These are phyloP conservation scores for Penstemon newberryi DNA, from an alignment of 257 asterid genomes.

Conservation along the genomic window DNA sequence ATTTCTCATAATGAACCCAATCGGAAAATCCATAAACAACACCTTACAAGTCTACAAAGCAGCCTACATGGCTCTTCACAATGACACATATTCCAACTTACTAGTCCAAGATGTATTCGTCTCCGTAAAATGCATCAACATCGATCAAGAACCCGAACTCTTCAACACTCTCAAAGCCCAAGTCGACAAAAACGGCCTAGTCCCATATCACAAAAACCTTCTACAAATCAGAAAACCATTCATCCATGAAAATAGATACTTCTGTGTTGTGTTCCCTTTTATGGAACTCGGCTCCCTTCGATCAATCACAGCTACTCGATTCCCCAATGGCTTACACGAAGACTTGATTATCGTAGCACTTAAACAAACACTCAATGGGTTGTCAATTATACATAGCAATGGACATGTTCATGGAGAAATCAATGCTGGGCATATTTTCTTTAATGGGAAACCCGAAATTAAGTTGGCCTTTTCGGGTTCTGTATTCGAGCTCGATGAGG, in stretches of 20 bases:
- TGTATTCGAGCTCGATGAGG: neutral
- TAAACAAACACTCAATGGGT: neutral
- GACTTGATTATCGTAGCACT: neutral
- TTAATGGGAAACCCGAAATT: conserved; percentile 12
- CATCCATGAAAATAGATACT: neutral
- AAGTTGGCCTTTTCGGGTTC: conserved; percentile 24
- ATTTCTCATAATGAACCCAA: neutral
- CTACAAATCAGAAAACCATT: neutral
- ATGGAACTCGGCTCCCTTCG: conserved; percentile 17
- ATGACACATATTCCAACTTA: neutral
- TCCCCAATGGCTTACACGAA: conserved; percentile 14
- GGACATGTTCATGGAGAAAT: conserved; percentile 9
- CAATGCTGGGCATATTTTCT: conserved; percentile 21
- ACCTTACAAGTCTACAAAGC: conserved; percentile 5
- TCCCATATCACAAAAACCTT: conserved; percentile 4
- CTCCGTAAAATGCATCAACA: neutral
- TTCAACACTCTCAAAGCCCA: neutral
- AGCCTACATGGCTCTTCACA: neutral
- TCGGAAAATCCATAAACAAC: neutral
- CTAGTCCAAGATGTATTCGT: neutral
- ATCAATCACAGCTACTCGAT: neutral
- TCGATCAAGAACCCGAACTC: neutral
- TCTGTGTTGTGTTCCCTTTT: conserved; percentile 15
- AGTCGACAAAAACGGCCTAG: neutral
- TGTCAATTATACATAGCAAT: neutral